Conservation (phyloP, 2,329 filamentous ascomycete genomes). For the Aureobasidium musti region DNA sequence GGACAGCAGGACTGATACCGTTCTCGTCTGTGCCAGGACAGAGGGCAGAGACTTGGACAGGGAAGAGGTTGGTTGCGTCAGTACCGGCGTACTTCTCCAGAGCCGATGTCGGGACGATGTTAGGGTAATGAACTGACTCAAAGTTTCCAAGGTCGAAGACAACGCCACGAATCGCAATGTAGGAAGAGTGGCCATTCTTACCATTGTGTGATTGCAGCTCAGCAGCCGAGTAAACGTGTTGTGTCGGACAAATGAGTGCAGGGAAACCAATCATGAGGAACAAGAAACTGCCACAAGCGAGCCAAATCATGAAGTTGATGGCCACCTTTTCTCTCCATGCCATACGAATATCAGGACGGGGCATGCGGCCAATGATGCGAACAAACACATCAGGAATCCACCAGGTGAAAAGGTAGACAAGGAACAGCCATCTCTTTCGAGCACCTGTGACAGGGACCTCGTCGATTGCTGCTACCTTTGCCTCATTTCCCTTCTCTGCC, state of each 20-base stretch:
- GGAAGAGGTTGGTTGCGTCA: slow-evolving; percentile 88
- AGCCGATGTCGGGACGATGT: slow-evolving; percentile 59
- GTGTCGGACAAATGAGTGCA: slow-evolving; percentile 82
- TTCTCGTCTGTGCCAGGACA: slow-evolving; percentile 74
- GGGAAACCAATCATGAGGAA: slow-evolving; percentile 87
- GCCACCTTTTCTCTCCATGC: slow-evolving; percentile 98
- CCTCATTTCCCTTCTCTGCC: slow-evolving; percentile 91
- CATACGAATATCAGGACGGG: slow-evolving; percentile 84
- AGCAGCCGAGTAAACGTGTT: slow-evolving; percentile 77
- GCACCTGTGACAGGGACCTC: slow-evolving; percentile 73
- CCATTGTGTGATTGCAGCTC: slow-evolving; percentile 77
- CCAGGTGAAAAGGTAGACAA: slow-evolving; percentile 83
- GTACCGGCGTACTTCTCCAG: slow-evolving; percentile 80
- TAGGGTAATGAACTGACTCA: slow-evolving; percentile 75
- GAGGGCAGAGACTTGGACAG: slow-evolving; percentile 88
- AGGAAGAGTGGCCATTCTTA: slow-evolving; percentile 64
- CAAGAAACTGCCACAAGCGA: slow-evolving; percentile 71
- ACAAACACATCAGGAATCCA: slow-evolving; percentile 84
- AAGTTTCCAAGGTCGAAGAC: slow-evolving; percentile 82
- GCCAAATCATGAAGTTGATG: slow-evolving; percentile 98
- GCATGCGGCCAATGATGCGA: slow-evolving; percentile 75
- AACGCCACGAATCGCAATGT: slow-evolving; percentile 80
- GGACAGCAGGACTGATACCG: slow-evolving; percentile 71
- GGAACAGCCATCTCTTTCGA: slow-evolving; percentile 86
- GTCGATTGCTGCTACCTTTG: slow-evolving; percentile 87